Percentiles rank a stretch among this genome's conserved stretches.
These are phyloP conservation scores for Casaregolazyma lundiana DNA, from an alignment of 1,139 yeast genomes.

Conservation along the genomic window DNA sequence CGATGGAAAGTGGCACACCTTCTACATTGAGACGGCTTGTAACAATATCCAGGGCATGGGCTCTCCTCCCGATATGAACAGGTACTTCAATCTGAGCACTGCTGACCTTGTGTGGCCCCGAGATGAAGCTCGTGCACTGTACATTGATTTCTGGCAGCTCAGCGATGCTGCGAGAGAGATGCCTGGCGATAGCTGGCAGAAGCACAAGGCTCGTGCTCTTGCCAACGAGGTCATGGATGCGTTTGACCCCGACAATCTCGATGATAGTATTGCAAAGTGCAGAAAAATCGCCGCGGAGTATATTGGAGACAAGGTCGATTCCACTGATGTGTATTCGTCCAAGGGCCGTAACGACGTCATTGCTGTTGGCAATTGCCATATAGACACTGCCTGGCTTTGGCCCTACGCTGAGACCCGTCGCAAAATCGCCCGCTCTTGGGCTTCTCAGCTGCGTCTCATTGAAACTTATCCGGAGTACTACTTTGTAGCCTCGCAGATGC, in stretches of 20 bases:
- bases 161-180: slow-evolving; percentile 90
- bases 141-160: slow-evolving; percentile 79
- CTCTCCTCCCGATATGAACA: slow-evolving; percentile 63
- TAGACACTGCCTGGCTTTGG: slow-evolving; percentile 98
- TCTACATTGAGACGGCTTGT: slow-evolving; percentile 86
- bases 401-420: slow-evolving; percentile 94
- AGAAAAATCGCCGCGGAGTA: slow-evolving; percentile 60
- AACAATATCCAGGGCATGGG: slow-evolving; percentile 91
- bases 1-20: slow-evolving; percentile 43
- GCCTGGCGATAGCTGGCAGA: slow-evolving; percentile 70
- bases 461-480: slow-evolving; percentile 88
- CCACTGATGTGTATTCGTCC: slow-evolving; percentile 53
- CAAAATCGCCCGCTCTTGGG: slow-evolving; percentile 91
- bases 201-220: slow-evolving; percentile 72
- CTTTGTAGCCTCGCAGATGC: slow-evolving; percentile 94
- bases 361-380: slow-evolving; percentile 92
- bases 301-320: slow-evolving; percentile 62
- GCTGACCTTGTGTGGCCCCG: slow-evolving; percentile 85
- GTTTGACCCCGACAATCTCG: slow-evolving; percentile 55
- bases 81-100: slow-evolving; percentile 58
- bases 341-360: slow-evolving; percentile 44
- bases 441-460: slow-evolving; percentile 79
- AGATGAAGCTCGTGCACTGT: slow-evolving; percentile 69
- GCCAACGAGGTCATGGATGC: slow-evolving; percentile 77
- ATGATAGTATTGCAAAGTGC: slow-evolving; percentile 50